These are phyloP conservation scores for Gentiana dahurica DNA, from an alignment of 257 asterid genomes.

Conservation along the genomic window DNA sequence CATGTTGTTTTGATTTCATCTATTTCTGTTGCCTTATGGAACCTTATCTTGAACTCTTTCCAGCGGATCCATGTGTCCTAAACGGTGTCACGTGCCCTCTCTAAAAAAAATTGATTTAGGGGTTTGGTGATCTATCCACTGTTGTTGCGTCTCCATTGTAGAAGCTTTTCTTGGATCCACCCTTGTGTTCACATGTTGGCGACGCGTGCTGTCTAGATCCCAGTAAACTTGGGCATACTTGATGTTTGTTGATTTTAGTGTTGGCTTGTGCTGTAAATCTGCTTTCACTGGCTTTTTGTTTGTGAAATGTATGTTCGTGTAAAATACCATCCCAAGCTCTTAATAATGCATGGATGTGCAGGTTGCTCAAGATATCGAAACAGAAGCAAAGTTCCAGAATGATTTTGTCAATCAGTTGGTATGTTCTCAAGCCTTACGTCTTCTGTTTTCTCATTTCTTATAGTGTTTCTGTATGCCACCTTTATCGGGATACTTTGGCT, in stretches of 20 bases:
- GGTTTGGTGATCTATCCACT: too few relatives aligned
- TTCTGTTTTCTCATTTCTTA: background rate
- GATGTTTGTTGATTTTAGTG: background rate
- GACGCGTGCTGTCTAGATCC: too few relatives aligned
- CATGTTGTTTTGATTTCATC: too few relatives aligned
- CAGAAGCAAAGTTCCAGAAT: slow-evolving; percentile 82
- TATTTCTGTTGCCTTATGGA: too few relatives aligned
- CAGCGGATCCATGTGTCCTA: too few relatives aligned
- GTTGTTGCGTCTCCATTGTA: too few relatives aligned
- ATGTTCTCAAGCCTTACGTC: slow-evolving; percentile 16
- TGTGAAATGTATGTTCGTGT: slow-evolving; percentile 6
- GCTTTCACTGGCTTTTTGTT: background rate
- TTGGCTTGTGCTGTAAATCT: background rate
- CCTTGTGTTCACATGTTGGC: too few relatives aligned
- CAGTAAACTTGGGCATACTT: background rate
- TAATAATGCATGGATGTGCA: slow-evolving; percentile 24
- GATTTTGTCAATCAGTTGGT: slow-evolving; percentile 91
- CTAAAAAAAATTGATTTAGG: too few relatives aligned
- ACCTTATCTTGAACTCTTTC: too few relatives aligned
- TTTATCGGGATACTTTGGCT: too few relatives aligned
- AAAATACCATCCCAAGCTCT: background rate
- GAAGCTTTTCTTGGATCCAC: too few relatives aligned
- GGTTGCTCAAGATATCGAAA: slow-evolving; percentile 87
- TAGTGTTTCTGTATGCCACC: background rate
- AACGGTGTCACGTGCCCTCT: too few relatives aligned